Evolutionary conservation across 257 asterid species (phyloP).

Genomic region (Solanum verrucosum): DNA sequence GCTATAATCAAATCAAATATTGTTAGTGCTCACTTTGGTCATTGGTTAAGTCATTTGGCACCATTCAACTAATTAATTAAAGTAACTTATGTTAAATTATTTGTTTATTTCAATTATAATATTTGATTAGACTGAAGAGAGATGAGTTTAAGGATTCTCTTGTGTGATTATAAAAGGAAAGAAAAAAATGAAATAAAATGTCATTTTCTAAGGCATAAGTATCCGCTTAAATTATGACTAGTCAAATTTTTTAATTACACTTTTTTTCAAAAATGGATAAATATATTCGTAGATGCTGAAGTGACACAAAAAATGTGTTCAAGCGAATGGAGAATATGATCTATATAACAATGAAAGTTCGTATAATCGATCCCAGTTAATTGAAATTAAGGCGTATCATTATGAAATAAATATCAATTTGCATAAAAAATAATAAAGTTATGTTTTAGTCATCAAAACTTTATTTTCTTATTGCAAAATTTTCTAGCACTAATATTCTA

Average conservation of each 20-base stretch:
- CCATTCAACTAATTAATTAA: neutral
- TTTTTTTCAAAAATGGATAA: no score
- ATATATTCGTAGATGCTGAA: no score
- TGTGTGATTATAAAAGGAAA: neutral
- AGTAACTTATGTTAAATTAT: neutral
- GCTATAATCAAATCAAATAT: neutral
- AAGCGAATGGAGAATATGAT: no score
- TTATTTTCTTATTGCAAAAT: no score
- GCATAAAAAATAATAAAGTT: no score
- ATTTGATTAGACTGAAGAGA: neutral
- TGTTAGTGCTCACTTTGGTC: neutral
- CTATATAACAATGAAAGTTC: no score
- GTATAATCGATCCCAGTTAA: no score
- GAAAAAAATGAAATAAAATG: neutral
- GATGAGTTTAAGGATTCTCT: neutral
- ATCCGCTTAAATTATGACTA: no score
- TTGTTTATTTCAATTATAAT: neutral
- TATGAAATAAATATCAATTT: no score
- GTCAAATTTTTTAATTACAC: no score
- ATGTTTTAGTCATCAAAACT: neutral
- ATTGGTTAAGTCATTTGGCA: neutral
- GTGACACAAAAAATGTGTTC: no score
- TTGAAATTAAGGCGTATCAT: no score
- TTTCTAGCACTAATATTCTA: neutral
- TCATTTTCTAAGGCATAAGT: neutral